Evolutionary conservation across 495 filamentous ascomycete species (phyloP).

Genomic region (Astrothelium macrocarpum): DNA sequence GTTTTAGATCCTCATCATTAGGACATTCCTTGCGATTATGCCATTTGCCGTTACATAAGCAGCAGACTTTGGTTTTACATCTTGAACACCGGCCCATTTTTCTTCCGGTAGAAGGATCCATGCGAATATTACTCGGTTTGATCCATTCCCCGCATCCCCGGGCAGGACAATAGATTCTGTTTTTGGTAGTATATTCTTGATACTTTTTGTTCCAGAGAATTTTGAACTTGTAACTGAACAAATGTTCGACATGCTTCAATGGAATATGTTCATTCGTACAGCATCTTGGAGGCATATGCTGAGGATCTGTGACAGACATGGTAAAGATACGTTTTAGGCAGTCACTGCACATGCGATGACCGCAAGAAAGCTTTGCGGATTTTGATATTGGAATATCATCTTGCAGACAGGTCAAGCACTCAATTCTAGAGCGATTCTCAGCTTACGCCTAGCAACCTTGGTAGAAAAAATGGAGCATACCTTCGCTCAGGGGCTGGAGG

Average conservation of each 20-base stretch:
- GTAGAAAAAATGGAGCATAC: background rate
- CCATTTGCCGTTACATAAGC: constrained; percentile 60
- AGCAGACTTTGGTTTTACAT: constrained; percentile 68
- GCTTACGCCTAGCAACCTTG: background rate
- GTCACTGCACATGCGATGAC: constrained; percentile 65
- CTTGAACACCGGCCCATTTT: constrained; percentile 53
- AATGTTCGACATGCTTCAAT: constrained; percentile 58
- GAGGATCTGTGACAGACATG: constrained; percentile 61
- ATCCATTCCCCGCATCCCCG: constrained; percentile 67
- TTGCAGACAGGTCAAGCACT: constrained; percentile 60
- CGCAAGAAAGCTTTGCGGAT: constrained; percentile 60
- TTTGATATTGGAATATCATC: constrained; percentile 49
- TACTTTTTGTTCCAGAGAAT: constrained; percentile 67
- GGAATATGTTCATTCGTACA: constrained; percentile 65
- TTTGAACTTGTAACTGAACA: constrained; percentile 67
- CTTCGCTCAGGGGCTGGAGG: constrained; percentile 4
- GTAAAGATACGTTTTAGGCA: constrained; percentile 66
- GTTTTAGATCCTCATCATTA: constrained; percentile 55
- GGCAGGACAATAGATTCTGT: constrained; percentile 64
- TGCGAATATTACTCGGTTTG: constrained; percentile 53
- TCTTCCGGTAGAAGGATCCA: constrained; percentile 37
- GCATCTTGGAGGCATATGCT: constrained; percentile 72
- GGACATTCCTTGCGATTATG: constrained; percentile 60
- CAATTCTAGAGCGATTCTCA: constrained; percentile 21
- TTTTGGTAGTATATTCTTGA: constrained; percentile 60